phyloP scores from a whole-genome alignment of 1,284 basidiomycete genomes.

The Apiotrichum akiyoshidainum region DNA sequence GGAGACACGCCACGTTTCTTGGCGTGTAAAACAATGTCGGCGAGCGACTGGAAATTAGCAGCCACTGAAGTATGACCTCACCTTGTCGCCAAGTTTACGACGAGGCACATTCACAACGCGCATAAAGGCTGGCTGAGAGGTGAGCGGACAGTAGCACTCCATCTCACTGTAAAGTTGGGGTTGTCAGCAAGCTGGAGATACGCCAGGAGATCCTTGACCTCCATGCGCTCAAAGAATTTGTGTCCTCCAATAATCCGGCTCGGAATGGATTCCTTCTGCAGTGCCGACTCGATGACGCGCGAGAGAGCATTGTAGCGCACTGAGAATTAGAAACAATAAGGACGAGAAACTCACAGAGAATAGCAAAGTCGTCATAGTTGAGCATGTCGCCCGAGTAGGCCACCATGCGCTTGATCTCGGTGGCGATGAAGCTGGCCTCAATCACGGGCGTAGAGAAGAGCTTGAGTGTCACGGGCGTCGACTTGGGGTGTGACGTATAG shows the following conservation, averaged over 20 bases:
- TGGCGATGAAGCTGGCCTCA: slow-evolving; percentile 70
- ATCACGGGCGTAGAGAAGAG: slow-evolving; percentile 42
- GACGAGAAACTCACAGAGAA: slow-evolving; percentile 61
- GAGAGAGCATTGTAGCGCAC: slow-evolving; percentile 83
- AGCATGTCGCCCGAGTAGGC: slow-evolving; percentile 71
- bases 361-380: slow-evolving; percentile 70
- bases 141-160: not conserved
- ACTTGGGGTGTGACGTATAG: slow-evolving; percentile 64
- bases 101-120: slow-evolving; percentile 67
- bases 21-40: slow-evolving; percentile 61
- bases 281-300: slow-evolving; percentile 68
- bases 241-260: slow-evolving; percentile 73
- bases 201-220: slow-evolving; percentile 83
- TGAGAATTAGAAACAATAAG: slow-evolving; percentile 30
- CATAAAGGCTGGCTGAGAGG: slow-evolving; percentile 62
- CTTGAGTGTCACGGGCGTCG: slow-evolving; percentile 58
- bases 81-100: slow-evolving; percentile 79
- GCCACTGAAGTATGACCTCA: slow-evolving; percentile 30
- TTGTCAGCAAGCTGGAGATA: slow-evolving; percentile 85
- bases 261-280: slow-evolving; percentile 76
- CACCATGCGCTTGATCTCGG: slow-evolving; percentile 73
- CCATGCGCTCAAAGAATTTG: slow-evolving; percentile 81
- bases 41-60: slow-evolving; percentile 56
- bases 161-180: slow-evolving; percentile 59
- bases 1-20: slow-evolving; percentile 58